Percentiles rank a stretch among this genome's conserved stretches.
Evolutionary conservation across 2,329 filamentous ascomycete species (phyloP).

Genomic region (Microsporum canis): DNA sequence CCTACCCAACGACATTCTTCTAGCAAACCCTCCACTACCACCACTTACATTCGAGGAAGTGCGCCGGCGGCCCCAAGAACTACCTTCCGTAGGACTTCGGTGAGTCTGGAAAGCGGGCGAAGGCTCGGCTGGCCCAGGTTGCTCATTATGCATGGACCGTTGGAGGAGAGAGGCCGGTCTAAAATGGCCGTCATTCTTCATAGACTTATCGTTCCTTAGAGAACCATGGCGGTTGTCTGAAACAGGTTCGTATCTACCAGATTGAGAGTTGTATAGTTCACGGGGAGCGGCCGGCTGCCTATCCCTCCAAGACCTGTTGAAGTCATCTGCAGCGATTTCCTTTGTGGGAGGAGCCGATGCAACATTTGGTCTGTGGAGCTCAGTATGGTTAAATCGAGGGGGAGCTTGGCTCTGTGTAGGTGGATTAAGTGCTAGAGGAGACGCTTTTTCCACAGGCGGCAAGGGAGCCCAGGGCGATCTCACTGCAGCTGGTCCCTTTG

Average conservation of each 20-base stretch:
- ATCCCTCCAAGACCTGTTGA: slow-evolving; percentile 76
- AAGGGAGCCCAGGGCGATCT: slow-evolving; percentile 89
- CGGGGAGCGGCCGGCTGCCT: slow-evolving; percentile 46
- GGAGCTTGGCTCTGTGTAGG: slow-evolving; percentile 33
- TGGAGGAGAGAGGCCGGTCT: slow-evolving; percentile 72
- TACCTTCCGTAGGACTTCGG: slow-evolving; percentile 53
- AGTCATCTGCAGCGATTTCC: slow-evolving; percentile 89
- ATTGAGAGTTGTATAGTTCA: slow-evolving; percentile 91
- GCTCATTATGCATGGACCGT: slow-evolving; percentile 52
- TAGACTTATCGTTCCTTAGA: slow-evolving; percentile 33
- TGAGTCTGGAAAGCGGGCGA: slow-evolving; percentile 77
- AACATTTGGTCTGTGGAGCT: slow-evolving; percentile 46
- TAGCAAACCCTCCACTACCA: slow-evolving; percentile 59
- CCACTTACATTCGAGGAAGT: slow-evolving; percentile 88
- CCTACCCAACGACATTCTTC: slow-evolving; percentile 49
- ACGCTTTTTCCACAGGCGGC: slow-evolving; percentile 71
- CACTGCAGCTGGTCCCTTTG: slow-evolving; percentile 49
- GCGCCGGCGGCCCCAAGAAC: slow-evolving; percentile 60
- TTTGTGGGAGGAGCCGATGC: slow-evolving; percentile 49
- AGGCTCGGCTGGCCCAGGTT: slow-evolving; percentile 61
- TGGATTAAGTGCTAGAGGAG: slow-evolving; percentile 54
- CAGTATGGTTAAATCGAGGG: slow-evolving; percentile 43
- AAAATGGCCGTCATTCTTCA: slow-evolving; percentile 52
- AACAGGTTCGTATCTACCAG: slow-evolving; percentile 83
- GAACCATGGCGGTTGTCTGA: slow-evolving; percentile 57